Base-by-base conservation (phyloP, 768 basidiomycete species). In the Lactarius quietus region DNA sequence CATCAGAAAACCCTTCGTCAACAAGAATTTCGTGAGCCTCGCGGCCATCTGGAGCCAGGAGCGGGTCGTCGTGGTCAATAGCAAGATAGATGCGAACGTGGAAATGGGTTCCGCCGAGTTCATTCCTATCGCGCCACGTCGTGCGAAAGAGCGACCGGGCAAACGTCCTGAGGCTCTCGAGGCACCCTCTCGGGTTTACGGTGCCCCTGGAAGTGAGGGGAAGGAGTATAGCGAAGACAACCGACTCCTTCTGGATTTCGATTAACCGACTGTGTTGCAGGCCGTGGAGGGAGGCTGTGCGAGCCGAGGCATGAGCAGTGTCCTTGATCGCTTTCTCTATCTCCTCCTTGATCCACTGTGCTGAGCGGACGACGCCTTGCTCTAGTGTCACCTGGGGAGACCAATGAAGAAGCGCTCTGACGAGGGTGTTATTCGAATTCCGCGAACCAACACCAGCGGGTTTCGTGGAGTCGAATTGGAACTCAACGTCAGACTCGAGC, bases 171-270 rank as follows among this genome's bases (percentile, higher is more conserved):
- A 87, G 79, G 39, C 80, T 75, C 4, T 71, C 66, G 8, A 85
- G 73, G 62, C 84, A 85, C 41, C 76, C 70, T 0, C 67, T 63
- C 0, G 78, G 78, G 6, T 72, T 65, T 2, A 64, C 35, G 0
- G 72, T 71, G 5, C 82, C 80, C 1, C 81, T 77, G 9, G 85
- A 86, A 0, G 85, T 86, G 68, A 87, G 78, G 2, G 86, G 86
- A 9, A 87, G 79, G 3, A 86, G 76, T 48, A 86, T 76, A 1
- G 81, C 86, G 68, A 85, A 84, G 7, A 73, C 78, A 59, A 77
- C 74, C 2, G 71, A 72, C 28, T 73, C 71, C 0, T 71, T 62
- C 7, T 71, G 67, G 9, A 86, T 73, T 53, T 78, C 62, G 31
- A 84, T 64, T 10, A 84, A 54, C 52, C 76, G 65, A 67, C 84